Percentiles rank a stretch among this genome's conserved stretches.
phyloP scores from a whole-genome alignment of 495 filamentous ascomycete species.

The Articulospora tetracladia region DNA sequence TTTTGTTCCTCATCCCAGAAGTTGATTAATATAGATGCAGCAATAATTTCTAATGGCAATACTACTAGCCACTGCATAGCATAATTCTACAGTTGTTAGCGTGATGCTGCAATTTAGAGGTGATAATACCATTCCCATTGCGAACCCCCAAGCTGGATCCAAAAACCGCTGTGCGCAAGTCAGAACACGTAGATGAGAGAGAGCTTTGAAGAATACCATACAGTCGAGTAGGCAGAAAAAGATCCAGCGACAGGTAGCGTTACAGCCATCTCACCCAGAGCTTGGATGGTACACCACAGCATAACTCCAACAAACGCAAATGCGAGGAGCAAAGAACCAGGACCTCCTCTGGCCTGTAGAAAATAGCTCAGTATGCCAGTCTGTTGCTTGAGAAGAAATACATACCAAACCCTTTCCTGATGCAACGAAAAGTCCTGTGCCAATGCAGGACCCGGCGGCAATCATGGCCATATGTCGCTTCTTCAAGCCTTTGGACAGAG shows the following conservation, averaged over 20 bases:
- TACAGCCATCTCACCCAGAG: slow-evolving; percentile 86
- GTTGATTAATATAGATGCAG: slow-evolving; percentile 81
- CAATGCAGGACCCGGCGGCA: slow-evolving; percentile 92
- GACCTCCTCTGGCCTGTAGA: slow-evolving; percentile 78
- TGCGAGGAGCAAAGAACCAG: slow-evolving; percentile 78
- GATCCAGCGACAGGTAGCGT: slow-evolving; percentile 79
- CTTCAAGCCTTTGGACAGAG: slow-evolving; percentile 59
- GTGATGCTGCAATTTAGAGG: slow-evolving; percentile 30
- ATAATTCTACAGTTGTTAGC: slow-evolving; percentile 26
- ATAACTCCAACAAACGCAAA: slow-evolving; percentile 80
- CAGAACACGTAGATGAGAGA: slow-evolving; percentile 76
- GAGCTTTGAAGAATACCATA: slow-evolving; percentile 38
- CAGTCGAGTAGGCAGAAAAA: slow-evolving; percentile 49
- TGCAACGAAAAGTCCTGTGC: slow-evolving; percentile 90
- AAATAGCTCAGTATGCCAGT: slow-evolving; percentile 76
- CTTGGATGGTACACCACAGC: slow-evolving; percentile 88
- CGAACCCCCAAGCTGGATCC: slow-evolving; percentile 93
- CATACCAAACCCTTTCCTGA: slow-evolving; percentile 72
- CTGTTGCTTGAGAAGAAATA: slow-evolving; percentile 80
- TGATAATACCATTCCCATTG: slow-evolving; percentile 71
- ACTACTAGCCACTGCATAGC: slow-evolving; percentile 12
- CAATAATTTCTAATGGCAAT: slow-evolving; percentile 78
- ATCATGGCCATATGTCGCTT: slow-evolving; percentile 93
- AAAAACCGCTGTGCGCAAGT: slow-evolving; percentile 87
- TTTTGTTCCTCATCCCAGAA: slow-evolving; percentile 68